Percentiles rank a stretch among this genome's conserved stretches.
Evolutionary conservation across 192 early-diverging fungal species (phyloP).

Genomic region (Gonapodya prolifera): DNA sequence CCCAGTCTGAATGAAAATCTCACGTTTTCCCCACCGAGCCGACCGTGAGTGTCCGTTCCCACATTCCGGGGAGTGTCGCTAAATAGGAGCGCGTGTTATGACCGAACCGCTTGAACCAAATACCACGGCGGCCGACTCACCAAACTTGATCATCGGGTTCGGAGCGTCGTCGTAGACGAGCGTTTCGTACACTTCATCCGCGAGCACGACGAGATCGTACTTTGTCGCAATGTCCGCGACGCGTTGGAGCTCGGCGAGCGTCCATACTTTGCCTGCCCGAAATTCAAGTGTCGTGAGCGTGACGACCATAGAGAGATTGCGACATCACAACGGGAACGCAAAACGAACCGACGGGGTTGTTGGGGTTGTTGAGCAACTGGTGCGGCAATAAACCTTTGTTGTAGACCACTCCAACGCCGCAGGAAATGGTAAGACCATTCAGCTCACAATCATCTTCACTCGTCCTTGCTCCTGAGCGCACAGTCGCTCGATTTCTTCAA

Average conservation of each 20-base stretch:
- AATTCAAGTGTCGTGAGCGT: slow-evolving; percentile 2
- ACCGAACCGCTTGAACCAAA: neutral
- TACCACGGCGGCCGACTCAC: slow-evolving; percentile 6
- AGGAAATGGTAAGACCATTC: neutral
- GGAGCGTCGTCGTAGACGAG: slow-evolving; percentile 58
- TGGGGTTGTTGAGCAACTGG: slow-evolving; percentile 90
- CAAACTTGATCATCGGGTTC: slow-evolving; percentile 35
- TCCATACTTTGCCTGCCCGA: slow-evolving; percentile 63
- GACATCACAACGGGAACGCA: slow-evolving; percentile 4
- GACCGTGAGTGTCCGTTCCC: slow-evolving; percentile 86
- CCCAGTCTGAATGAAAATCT: too few species aligned
- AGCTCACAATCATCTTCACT: neutral
- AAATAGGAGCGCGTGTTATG: slow-evolving; percentile 34
- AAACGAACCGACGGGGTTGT: slow-evolving; percentile 60
- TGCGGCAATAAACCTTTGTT: too few species aligned
- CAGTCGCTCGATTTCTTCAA: slow-evolving; percentile 59
- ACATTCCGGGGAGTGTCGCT: slow-evolving; percentile 79
- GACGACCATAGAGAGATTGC: neutral
- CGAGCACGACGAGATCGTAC: slow-evolving; percentile 75
- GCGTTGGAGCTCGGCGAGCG: slow-evolving; percentile 52
- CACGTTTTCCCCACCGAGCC: slow-evolving; percentile 84
- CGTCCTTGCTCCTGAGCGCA: slow-evolving; percentile 16
- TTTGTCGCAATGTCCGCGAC: slow-evolving; percentile 64
- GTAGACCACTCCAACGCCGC: too few species aligned
- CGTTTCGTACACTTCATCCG: slow-evolving; percentile 92